A percentile compares a stretch with the other conserved stretches of the same genome.
phyloP scores from a whole-genome alignment of 306 rosid species.

The Carpinus viminea region DNA sequence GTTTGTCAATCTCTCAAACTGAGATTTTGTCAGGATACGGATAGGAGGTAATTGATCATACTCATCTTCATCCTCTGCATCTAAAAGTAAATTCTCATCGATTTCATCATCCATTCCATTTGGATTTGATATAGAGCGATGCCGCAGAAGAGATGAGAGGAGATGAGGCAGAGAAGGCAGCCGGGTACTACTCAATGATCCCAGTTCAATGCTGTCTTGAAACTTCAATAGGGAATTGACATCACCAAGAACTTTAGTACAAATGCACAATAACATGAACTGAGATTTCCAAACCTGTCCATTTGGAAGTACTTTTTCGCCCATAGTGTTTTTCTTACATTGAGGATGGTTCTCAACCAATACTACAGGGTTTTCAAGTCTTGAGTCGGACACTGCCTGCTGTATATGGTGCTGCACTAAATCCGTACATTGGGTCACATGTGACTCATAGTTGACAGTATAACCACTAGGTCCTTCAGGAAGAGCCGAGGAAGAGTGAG shows the following conservation, averaged over 20 bases:
- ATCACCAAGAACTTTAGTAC: slow-evolving; percentile 82
- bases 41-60: slow-evolving; percentile 84
- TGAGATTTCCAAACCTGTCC: slow-evolving; percentile 96
- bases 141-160: slow-evolving; percentile 75
- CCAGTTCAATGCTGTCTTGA: slow-evolving; percentile 77
- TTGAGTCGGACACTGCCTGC: slow-evolving; percentile 77
- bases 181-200: slow-evolving; percentile 51
- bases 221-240: slow-evolving; percentile 74
- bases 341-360: slow-evolving; percentile 94
- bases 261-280: slow-evolving; percentile 72
- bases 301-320: slow-evolving; percentile 93
- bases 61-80: slow-evolving; percentile 70
- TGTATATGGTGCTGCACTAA: slow-evolving; percentile 75
- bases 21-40: slow-evolving; percentile 71
- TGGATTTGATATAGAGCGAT: slow-evolving; percentile 37
- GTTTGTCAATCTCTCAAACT: slow-evolving; percentile 75
- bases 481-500: slow-evolving; percentile 79
- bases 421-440: slow-evolving; percentile 56
- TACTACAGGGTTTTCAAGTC: slow-evolving; percentile 82
- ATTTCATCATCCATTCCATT: slow-evolving; percentile 53
- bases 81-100: slow-evolving; percentile 56
- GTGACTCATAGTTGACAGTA: slow-evolving; percentile 64
- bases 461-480: slow-evolving; percentile 81
- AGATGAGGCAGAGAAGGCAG: slow-evolving; percentile 92
- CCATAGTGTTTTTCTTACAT: slow-evolving; percentile 63